Conservation (phyloP, 257 asterid species). For the Petunia axillaris region DNA sequence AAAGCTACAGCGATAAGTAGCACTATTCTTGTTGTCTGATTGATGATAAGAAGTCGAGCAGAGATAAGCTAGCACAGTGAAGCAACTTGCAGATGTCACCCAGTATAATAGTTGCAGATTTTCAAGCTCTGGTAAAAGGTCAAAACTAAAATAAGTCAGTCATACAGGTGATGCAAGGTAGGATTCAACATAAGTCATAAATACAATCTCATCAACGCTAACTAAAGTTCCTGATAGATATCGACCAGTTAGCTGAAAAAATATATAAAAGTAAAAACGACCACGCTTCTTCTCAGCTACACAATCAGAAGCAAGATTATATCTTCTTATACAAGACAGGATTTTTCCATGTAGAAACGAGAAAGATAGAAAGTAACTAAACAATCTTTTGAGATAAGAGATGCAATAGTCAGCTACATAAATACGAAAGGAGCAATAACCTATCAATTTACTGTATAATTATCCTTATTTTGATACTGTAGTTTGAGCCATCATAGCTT, state of each 20-base stretch:
- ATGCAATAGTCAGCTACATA: neutral
- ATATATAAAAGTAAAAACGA: neutral
- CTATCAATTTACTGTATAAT: neutral
- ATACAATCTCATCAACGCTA: neutral
- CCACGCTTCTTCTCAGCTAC: neutral
- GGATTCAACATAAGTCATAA: neutral
- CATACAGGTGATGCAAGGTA: constrained; percentile 20
- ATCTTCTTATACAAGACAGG: neutral
- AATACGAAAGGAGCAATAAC: neutral
- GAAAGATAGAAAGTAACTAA: neutral
- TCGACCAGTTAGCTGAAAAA: constrained; percentile 2
- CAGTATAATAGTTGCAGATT: constrained; percentile 76
- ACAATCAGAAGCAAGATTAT: neutral
- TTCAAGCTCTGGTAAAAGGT: constrained; percentile 62
- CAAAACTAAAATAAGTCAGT: constrained; percentile 3
- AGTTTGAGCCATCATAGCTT: neutral
- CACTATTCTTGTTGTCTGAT: constrained; percentile 32
- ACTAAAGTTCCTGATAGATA: neutral
- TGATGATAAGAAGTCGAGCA: constrained; percentile 44
- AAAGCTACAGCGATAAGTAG: constrained; percentile 36
- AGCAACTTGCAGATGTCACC: constrained; percentile 74
- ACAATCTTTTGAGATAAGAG: neutral
- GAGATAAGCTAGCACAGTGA: constrained; percentile 64
- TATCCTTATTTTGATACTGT: constrained; percentile 8
- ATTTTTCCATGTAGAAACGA: neutral